A percentile compares a stretch with the other conserved stretches of the same genome.
Evolutionary conservation across 345 rosid genomes (phyloP).

Genomic region (Citrus hindsii): DNA sequence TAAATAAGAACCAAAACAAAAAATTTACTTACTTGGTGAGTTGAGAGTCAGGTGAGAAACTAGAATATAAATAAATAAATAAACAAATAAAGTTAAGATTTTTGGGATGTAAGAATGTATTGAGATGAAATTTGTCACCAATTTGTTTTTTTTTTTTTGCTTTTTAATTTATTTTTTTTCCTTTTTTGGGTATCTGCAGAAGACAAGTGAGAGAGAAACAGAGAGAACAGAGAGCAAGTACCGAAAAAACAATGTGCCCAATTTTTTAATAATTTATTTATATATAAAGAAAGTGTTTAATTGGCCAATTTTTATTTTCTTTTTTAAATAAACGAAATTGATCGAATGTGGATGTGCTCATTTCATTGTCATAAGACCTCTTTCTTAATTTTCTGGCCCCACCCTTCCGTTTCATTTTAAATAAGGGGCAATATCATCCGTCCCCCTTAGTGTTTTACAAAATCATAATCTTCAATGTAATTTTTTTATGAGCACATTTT

Average conservation of each 20-base stretch:
- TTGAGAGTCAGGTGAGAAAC: not conserved
- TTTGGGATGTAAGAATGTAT: not conserved
- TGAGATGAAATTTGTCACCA: not conserved
- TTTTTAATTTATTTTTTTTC: not conserved
- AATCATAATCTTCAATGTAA: too few species aligned
- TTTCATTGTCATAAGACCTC: not conserved
- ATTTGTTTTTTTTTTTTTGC: not conserved
- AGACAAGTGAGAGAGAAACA: not conserved
- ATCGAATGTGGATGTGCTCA: not conserved
- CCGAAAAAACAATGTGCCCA: not conserved
- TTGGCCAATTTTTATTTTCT: conserved; percentile 9
- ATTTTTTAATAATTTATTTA: not conserved
- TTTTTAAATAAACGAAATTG: not conserved
- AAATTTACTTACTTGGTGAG: not conserved
- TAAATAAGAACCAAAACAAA: not conserved
- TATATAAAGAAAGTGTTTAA: not conserved
- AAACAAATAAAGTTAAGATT: too few species aligned
- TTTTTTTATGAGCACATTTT: too few species aligned
- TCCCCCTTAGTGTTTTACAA: too few species aligned
- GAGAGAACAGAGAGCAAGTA: not conserved
- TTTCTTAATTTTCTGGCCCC: not conserved
- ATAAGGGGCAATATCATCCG: too few species aligned
- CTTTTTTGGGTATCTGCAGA: conserved; percentile 1
- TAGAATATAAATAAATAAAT: too few species aligned
- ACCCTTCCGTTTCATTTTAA: not conserved